Evolutionary conservation across 2,329 filamentous ascomycete species (phyloP), one percentile per base, ranked within the genome.

Genomic region (Penicillium concentricum): DNA sequence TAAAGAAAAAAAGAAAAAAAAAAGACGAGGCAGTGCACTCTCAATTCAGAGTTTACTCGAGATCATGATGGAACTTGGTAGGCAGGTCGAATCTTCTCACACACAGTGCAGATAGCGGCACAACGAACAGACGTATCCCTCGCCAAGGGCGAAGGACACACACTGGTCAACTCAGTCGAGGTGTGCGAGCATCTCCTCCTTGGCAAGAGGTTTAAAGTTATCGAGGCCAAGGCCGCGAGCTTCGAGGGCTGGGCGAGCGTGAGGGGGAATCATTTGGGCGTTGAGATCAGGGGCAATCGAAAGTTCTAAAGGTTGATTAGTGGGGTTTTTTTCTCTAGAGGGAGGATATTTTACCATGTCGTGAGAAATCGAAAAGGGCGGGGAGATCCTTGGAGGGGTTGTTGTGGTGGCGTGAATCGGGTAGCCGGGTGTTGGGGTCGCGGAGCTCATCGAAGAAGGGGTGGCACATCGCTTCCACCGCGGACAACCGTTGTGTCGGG

Each of bases 371-470:
- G 77, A 97, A 99, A 53, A 99, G 84, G 44, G 84, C 83, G 22
- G 94, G 94, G 51, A 99, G 79, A 59, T 97, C 92, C 72, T 89
- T 89, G 48, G 89, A 78, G 45, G 89, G 83, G 60, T 89, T 89
- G 65, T 89, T 90, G 60, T 90, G 85, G 77, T 97, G 92, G 73
- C 94, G 89, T 24, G 94, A 99, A 75, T 99, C 94, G 10, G 93
- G 94, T 63, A 99, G 83, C 74, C 89, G 90, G 58, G 92, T 97
- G 74, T 76, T 87, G n/a, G 92, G 91, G 69, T 97, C 92, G 69
- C 94, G 86, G 61, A 99, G 83, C 77, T 99, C 94, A 71, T 99
- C 93, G 71, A 99, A 99, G 84, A 97, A 99, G 37, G 94, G 92
- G 70, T 99, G 94, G 56, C 95, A 89, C 92, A 99, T 96, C 51